Evolutionary conservation across 2,329 filamentous ascomycete species (phyloP).

Genomic region (Diaporthe australafricana): DNA sequence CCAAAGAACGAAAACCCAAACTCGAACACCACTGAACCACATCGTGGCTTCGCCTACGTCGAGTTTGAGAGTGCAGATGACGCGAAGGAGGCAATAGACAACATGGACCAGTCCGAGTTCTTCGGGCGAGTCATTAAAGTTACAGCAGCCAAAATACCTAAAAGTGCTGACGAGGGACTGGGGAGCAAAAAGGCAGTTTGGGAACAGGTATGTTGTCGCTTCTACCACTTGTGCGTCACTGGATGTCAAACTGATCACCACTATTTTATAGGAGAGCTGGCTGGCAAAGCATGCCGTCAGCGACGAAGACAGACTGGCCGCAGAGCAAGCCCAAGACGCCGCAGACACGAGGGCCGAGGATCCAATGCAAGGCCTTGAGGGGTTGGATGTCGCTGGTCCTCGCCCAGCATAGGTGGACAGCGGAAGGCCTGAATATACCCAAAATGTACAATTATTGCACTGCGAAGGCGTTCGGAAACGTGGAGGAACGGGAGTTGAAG

Average conservation of each 20-base stretch:
- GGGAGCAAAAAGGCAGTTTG: conserved; percentile 95
- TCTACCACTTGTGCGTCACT: neutral
- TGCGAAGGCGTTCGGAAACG: conserved; percentile 58
- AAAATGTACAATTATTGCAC: conserved; percentile 48
- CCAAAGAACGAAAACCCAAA: conserved; percentile 89
- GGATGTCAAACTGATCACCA: conserved; percentile 35
- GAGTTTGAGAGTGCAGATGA: conserved; percentile 90
- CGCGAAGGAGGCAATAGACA: conserved; percentile 95
- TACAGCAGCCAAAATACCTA: conserved; percentile 90
- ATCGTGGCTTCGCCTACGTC: conserved; percentile 95
- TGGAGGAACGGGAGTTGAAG: conserved; percentile 36
- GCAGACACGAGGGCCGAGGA: conserved; percentile 73
- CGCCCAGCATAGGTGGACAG: conserved; percentile 70
- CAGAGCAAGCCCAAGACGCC: conserved; percentile 61
- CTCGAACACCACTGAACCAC: conserved; percentile 80
- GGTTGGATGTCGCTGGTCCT: conserved; percentile 92
- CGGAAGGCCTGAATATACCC: conserved; percentile 36
- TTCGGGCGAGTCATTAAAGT: conserved; percentile 95
- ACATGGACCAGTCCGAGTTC: conserved; percentile 97
- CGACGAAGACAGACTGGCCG: conserved; percentile 78
- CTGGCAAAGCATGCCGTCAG: conserved; percentile 87
- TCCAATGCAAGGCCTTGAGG: conserved; percentile 96
- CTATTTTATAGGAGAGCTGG: conserved; percentile 81
- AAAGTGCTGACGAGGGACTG: conserved; percentile 86
- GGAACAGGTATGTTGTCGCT: conserved; percentile 80